These are phyloP conservation scores for Cucumis melo DNA, from an alignment of 306 rosid species.

Conservation along the genomic window DNA sequence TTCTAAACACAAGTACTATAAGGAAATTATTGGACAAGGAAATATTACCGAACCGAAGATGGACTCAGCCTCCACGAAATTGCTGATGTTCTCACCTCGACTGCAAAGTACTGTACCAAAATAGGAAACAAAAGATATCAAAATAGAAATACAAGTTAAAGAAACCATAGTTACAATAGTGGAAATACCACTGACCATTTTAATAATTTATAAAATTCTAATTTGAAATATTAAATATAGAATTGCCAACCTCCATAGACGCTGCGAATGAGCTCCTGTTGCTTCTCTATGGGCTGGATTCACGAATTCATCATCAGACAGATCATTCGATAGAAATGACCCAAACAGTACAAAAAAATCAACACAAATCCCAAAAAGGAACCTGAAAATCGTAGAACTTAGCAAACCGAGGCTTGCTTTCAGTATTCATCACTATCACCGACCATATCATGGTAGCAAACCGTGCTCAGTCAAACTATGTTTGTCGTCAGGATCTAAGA, in stretches of 20 bases:
- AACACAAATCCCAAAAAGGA: conserved; percentile 2
- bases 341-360: neutral
- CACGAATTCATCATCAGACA: conserved; percentile 14
- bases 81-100: no score
- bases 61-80: no score
- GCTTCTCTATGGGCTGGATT: conserved; percentile 72
- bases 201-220: neutral
- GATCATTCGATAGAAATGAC: neutral
- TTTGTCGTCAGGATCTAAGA: no score
- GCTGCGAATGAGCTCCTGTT: conserved; percentile 75
- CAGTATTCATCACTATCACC: conserved; percentile 80
- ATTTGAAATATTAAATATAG: neutral
- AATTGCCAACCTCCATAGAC: conserved; percentile 53
- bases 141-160: neutral
- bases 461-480: no score
- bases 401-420: conserved; percentile 81
- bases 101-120: no score
- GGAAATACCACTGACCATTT: neutral
- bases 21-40: no score
- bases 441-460: conserved; percentile 49
- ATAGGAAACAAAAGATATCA: no score
- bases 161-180: neutral
- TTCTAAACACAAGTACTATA: no score
- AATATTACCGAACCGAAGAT: no score
- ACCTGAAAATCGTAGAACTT: conserved; percentile 82